phyloP scores from a whole-genome alignment of 805 yeast species.

The Scheffersomyces amazonensis region DNA sequence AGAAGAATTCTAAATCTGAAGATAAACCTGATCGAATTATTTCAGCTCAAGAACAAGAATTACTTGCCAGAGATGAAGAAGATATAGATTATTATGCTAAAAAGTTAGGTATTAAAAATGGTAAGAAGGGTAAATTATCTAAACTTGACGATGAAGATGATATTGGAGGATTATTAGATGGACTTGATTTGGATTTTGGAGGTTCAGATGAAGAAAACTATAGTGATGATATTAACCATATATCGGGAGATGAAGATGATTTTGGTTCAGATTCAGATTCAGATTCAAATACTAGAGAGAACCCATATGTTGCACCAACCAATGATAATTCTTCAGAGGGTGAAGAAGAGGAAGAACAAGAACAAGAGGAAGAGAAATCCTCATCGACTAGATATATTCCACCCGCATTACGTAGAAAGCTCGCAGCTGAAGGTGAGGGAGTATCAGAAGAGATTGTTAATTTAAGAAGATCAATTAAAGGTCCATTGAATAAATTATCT shows the following conservation, averaged over 20 bases:
- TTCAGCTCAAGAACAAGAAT: slow-evolving; percentile 45
- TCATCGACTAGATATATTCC: slow-evolving; percentile 64
- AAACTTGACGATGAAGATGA: slow-evolving; percentile 67
- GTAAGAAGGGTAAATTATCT: slow-evolving; percentile 43
- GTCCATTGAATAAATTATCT: slow-evolving; percentile 83
- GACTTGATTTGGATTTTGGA: slow-evolving; percentile 52
- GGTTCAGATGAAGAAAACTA: slow-evolving; percentile 13
- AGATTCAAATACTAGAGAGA: slow-evolving; percentile 43
- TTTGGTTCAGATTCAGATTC: slow-evolving; percentile 10
- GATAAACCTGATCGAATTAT: slow-evolving; percentile 7
- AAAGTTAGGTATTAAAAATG: slow-evolving; percentile 66
- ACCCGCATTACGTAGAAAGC: slow-evolving; percentile 71
- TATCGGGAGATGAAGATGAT: slow-evolving; percentile 14
- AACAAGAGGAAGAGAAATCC: slow-evolving; percentile 7
- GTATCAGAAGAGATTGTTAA: slow-evolving; percentile 38
- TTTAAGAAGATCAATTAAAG: slow-evolving; percentile 66
- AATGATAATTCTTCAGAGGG: slow-evolving; percentile 5
- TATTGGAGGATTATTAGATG: slow-evolving; percentile 80
- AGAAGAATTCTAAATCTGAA: slow-evolving; percentile 8
- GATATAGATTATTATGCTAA: slow-evolving; percentile 83
- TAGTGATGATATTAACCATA: slow-evolving; percentile 9
- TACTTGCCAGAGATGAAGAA: slow-evolving; percentile 61
- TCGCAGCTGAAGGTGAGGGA: slow-evolving; percentile 38
- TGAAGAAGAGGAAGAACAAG: slow-evolving; percentile 6
- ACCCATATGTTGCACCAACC: slow-evolving; percentile 70